Percentiles rank a stretch among this genome's conserved stretches.
Conservation (phyloP, 1,284 basidiomycete species). For the Tilletia indica region DNA sequence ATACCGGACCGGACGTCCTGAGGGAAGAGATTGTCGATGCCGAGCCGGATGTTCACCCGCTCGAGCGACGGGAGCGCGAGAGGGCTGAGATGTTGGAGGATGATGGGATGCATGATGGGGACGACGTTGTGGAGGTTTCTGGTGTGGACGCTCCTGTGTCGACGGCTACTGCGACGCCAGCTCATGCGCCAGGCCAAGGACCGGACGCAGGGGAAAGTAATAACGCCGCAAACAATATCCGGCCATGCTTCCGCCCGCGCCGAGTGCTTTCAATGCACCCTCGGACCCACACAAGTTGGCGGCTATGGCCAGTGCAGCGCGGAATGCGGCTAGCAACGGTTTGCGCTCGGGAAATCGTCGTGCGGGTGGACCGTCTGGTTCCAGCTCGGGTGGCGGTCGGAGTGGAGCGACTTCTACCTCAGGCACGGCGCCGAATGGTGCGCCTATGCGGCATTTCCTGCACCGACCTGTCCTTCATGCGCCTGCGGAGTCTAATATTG, state of each 20-base stretch:
- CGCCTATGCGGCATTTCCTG: conserved; percentile 51
- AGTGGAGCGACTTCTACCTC: too few relatives aligned
- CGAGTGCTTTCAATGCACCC: conserved; percentile 35
- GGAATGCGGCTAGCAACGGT: conserved; percentile 13
- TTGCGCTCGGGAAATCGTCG: not conserved
- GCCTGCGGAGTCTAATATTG: conserved; percentile 37
- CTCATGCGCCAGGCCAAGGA: not conserved
- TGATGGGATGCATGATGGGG: not conserved
- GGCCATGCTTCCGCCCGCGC: conserved; percentile 27
- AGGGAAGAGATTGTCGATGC: too few relatives aligned
- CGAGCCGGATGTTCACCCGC: conserved; percentile 1
- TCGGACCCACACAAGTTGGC: conserved; percentile 37
- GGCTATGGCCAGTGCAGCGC: conserved; percentile 22
- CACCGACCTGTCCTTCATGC: conserved; percentile 48
- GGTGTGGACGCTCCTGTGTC: not conserved
- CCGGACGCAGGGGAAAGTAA: too few relatives aligned
- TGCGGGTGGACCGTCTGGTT: not conserved
- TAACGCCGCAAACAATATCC: too few relatives aligned
- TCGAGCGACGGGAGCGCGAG: conserved; percentile 8
- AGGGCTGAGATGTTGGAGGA: conserved; percentile 4
- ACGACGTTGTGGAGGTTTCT: not conserved
- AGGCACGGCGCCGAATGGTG: not conserved
- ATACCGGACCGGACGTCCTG: not conserved
- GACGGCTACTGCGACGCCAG: not conserved
- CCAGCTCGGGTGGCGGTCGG: not conserved